Conservation (phyloP, 805 yeast species). For the Metschnikowia drakensbergensis region DNA sequence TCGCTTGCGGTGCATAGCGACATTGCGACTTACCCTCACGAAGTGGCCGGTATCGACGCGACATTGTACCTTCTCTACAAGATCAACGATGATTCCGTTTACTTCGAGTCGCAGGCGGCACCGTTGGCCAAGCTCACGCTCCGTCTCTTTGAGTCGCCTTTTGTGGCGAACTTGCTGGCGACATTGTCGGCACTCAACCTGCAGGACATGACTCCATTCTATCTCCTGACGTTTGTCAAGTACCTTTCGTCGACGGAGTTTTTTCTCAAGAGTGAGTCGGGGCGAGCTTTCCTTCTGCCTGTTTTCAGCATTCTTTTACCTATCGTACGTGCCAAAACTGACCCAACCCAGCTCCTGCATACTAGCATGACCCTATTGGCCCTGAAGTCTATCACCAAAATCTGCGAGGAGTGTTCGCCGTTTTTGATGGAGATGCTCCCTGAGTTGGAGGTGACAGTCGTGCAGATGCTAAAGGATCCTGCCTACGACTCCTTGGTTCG, state of each 20-base stretch:
- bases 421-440: slow-evolving; percentile 42
- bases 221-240: slow-evolving; percentile 22
- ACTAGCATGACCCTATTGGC: slow-evolving; percentile 32
- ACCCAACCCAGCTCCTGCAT: slow-evolving; percentile 6
- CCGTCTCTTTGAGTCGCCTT: slow-evolving; percentile 21
- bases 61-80: slow-evolving; percentile 56
- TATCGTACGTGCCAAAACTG: slow-evolving; percentile 25
- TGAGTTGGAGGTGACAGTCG: slow-evolving; percentile 45
- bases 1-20: not conserved
- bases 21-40: not conserved
- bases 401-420: slow-evolving; percentile 52
- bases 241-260: slow-evolving; percentile 54
- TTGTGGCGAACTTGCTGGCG: slow-evolving; percentile 20
- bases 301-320: slow-evolving; percentile 56
- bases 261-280: slow-evolving; percentile 49
- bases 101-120: slow-evolving; percentile 29
- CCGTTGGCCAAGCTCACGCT: slow-evolving; percentile 25
- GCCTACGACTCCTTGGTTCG: slow-evolving; percentile 45
- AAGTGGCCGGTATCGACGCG: slow-evolving; percentile 43
- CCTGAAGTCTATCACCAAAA: slow-evolving; percentile 52
- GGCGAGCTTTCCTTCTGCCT: slow-evolving; percentile 42
- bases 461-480: slow-evolving; percentile 43
- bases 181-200: slow-evolving; percentile 7
- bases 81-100: slow-evolving; percentile 49
- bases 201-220: slow-evolving; percentile 4